Base-by-base conservation (phyloP, 306 rosid species). In the Datisca glomerata region DNA sequence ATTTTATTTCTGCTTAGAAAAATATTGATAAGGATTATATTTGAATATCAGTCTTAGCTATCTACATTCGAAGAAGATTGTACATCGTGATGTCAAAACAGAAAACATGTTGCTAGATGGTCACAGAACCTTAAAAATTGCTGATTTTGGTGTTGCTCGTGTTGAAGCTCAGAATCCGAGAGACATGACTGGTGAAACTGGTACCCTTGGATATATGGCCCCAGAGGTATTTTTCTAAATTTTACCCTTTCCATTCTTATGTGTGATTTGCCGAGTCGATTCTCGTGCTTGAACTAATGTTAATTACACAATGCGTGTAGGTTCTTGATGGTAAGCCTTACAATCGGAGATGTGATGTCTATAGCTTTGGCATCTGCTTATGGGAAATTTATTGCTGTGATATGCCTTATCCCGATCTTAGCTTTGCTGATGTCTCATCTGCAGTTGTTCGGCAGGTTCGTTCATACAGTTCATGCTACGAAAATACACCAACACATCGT, bases 131-230 rank as follows among this genome's bases (percentile, higher is more conserved):
- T 51, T 79, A 20, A 79, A 79, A 65, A 74, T 79, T 53, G 83
- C 89, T 12, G 89, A 79, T 68, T 79, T 79, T 34, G 89, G 89
- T 5, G 89, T 79, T 34, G 89, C 89, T 21, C 89, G 89, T 12
- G 83, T 79, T 31, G 89, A 79, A 62, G 89, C 89, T 49, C 79
- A 64, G 8, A 79, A 79, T 71, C 83, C 89, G 0, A 71, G 76
- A 37, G 89, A 79, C 40, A 79, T 79, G 89, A 79, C 89, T 23
- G 89, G 89, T 16, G 89, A 74, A 74, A 79, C 89, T n/a, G 89
- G 83, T 31, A 79, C 89, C 53, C 79, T 79, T 37, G 89, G 89
- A 43, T 79, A 79, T 58, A 79, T 79, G 89, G 89, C 89, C 8
- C 89, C 89, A 13, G 89, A 74, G 89, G 89, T 79, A 73, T 31